Evolutionary conservation across 2,329 filamentous ascomycete genomes (phyloP).

Genomic region (Cladophialophora yegresii): DNA sequence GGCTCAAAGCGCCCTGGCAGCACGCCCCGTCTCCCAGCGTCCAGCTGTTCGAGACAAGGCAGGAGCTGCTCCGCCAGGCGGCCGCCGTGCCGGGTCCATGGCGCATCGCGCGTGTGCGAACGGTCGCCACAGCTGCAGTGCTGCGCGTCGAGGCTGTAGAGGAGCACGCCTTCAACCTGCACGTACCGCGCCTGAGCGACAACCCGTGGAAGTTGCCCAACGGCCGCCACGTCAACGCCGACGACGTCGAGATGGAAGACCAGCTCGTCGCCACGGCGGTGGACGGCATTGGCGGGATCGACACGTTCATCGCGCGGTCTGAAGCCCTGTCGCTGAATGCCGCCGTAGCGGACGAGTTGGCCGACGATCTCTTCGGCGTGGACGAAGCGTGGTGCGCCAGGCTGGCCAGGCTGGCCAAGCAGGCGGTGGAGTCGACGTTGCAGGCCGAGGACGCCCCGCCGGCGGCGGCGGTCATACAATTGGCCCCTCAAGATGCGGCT

Average conservation of each 20-base stretch:
- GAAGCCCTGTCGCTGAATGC: neutral
- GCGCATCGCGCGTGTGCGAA: constrained; percentile 6
- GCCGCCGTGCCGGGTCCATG: constrained; percentile 9
- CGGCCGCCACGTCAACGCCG: neutral
- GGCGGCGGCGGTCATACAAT: neutral
- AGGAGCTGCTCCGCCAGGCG: neutral
- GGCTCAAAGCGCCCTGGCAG: neutral
- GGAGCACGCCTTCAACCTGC: neutral
- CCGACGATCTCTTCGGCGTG: neutral
- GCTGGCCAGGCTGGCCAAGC: neutral
- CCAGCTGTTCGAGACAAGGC: constrained; percentile 2
- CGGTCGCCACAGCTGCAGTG: neutral
- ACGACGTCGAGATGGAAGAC: neutral
- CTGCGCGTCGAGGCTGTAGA: constrained; percentile 1
- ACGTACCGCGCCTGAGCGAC: neutral
- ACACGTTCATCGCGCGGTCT: neutral
- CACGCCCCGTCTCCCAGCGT: neutral
- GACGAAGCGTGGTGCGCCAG: neutral
- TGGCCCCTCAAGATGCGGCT: neutral
- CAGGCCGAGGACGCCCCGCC: neutral
- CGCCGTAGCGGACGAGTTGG: neutral
- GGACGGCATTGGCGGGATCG: neutral
- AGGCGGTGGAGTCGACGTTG: neutral
- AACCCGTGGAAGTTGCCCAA: neutral
- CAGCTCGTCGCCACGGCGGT: neutral